phyloP scores from a whole-genome alignment of 1,284 basidiomycete species.

The Cryptococcus sp. region DNA sequence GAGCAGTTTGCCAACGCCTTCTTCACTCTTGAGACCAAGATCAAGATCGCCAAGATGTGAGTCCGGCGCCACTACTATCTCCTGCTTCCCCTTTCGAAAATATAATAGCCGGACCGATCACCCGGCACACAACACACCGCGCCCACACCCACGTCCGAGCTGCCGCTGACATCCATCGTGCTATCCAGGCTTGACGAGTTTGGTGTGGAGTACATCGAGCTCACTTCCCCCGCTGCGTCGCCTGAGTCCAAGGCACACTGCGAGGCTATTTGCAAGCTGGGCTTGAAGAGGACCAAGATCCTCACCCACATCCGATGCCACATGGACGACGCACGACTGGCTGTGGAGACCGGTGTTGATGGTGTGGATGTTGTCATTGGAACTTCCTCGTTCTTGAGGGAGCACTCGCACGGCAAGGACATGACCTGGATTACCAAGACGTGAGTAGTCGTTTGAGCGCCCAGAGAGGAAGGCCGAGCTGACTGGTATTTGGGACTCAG shows the following conservation, averaged over 20 bases:
- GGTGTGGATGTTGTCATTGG: conserved; percentile 99
- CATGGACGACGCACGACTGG: conserved; percentile 99
- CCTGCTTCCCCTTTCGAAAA: not conserved
- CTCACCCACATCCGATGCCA: conserved; percentile 99
- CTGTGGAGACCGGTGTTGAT: conserved; percentile 98
- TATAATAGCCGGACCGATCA: too few relatives aligned
- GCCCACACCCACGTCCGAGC: not conserved
- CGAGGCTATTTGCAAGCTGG: conserved; percentile 99
- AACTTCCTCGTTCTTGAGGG: conserved; percentile 96
- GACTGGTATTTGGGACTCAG: conserved; percentile 17
- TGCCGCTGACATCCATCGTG: not conserved
- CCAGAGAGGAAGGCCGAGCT: not conserved
- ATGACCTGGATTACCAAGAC: conserved; percentile 99
- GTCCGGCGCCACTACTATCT: conserved; percentile 21
- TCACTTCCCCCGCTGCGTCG: conserved; percentile 96
- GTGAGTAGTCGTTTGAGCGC: conserved; percentile 20
- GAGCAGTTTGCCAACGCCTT: conserved; percentile 99
- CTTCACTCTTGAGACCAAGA: conserved; percentile 99
- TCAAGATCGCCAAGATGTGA: conserved; percentile 87
- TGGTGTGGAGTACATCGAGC: conserved; percentile 99
- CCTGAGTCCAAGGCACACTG: conserved; percentile 94
- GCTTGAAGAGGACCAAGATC: conserved; percentile 76
- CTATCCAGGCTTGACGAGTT: conserved; percentile 74
- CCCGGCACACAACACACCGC: not conserved
- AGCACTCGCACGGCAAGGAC: conserved; percentile 99